A percentile compares a stretch with the other conserved stretches of the same genome.
These are phyloP conservation scores for Daldinia loculata DNA, from an alignment of 495 filamentous ascomycete genomes.

Conservation along the genomic window DNA sequence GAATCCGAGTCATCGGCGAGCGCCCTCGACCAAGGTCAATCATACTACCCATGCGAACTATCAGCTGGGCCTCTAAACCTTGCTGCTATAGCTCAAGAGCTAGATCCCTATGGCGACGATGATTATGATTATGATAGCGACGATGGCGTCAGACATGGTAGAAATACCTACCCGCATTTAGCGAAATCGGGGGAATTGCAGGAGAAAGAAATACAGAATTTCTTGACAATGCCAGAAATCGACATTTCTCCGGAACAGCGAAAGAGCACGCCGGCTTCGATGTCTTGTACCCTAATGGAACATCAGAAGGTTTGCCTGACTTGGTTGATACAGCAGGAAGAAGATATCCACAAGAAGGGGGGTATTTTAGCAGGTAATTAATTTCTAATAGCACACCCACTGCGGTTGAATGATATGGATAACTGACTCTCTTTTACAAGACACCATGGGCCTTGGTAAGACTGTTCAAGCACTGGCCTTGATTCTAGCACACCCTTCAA, in stretches of 20 bases:
- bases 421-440: constrained; percentile 43
- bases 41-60: neutral
- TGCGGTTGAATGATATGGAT: neutral
- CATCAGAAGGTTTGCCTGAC: constrained; percentile 84
- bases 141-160: neutral
- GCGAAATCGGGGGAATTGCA: constrained; percentile 4
- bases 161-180: constrained; percentile 3
- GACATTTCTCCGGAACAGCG: constrained; percentile 39
- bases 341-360: constrained; percentile 74
- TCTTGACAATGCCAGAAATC: constrained; percentile 38
- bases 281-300: constrained; percentile 74
- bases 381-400: constrained; percentile 14
- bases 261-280: constrained; percentile 65
- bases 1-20: constrained; percentile 8
- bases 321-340: constrained; percentile 83
- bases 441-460: constrained; percentile 97
- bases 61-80: neutral
- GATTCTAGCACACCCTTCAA: constrained; percentile 75
- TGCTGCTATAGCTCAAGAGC: neutral
- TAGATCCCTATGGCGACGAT: neutral
- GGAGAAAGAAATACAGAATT: constrained; percentile 26
- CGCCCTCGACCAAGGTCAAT: constrained; percentile 7
- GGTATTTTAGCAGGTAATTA: constrained; percentile 71
- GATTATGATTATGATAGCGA: neutral
- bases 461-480: constrained; percentile 89